These are phyloP conservation scores for Beta vulgaris DNA, from an alignment of 148 eudicot genomes.

Conservation along the genomic window DNA sequence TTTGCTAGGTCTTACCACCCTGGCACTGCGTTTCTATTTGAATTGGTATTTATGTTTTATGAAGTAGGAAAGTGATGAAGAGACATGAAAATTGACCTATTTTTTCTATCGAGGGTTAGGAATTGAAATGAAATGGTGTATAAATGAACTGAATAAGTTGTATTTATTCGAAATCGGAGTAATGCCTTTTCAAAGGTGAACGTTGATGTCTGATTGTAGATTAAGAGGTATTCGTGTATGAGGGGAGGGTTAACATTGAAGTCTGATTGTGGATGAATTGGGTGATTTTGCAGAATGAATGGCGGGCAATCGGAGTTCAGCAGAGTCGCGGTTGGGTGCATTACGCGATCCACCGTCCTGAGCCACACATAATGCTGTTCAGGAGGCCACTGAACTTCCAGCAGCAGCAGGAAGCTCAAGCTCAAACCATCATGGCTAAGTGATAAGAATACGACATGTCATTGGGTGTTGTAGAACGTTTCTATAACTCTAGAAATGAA, in stretches of 20 bases:
- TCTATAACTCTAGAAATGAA: constrained; percentile 34
- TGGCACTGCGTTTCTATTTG: too few species aligned
- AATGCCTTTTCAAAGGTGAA: too few species aligned
- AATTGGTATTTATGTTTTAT: not conserved
- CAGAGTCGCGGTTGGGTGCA: constrained; percentile 94
- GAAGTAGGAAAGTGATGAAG: too few species aligned
- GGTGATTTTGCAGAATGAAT: constrained; percentile 54
- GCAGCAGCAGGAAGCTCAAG: constrained; percentile 66
- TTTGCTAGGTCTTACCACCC: not conserved
- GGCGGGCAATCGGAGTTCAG: constrained; percentile 89
- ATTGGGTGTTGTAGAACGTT: constrained; percentile 16
- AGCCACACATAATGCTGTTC: constrained; percentile 92
- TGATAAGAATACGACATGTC: constrained; percentile 25
- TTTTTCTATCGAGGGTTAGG: too few species aligned
- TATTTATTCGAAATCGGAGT: too few species aligned
- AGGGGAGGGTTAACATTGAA: too few species aligned
- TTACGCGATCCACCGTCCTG: constrained; percentile 85
- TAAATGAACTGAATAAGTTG: too few species aligned
- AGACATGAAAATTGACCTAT: too few species aligned
- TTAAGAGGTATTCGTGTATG: too few species aligned
- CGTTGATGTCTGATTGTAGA: too few species aligned
- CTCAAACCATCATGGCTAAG: constrained; percentile 52
- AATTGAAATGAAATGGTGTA: too few species aligned
- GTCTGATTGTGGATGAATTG: not conserved
- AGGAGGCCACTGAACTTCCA: constrained; percentile 86